Conservation (phyloP, 2,329 filamentous ascomycete species). For the Aquanectria penicillioides region DNA sequence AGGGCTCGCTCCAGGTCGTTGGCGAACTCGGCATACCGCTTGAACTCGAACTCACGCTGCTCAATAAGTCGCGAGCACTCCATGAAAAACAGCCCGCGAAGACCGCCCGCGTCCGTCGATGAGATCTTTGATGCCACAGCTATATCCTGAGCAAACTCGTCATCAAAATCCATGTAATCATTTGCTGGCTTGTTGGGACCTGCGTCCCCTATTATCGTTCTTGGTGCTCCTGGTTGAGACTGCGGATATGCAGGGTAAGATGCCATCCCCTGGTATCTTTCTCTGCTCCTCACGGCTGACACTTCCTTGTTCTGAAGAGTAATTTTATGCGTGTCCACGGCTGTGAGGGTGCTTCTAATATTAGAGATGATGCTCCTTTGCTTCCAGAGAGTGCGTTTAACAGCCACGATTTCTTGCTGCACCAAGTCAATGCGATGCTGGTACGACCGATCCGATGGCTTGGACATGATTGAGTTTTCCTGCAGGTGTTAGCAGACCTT, state of each 20-base stretch:
- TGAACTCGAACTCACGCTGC: conserved; percentile 48
- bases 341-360: conserved; percentile 37
- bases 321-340: conserved; percentile 26
- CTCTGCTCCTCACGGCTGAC: conserved; percentile 6
- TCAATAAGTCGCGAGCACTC: conserved; percentile 53
- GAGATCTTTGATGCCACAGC: conserved; percentile 47
- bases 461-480: conserved; percentile 53
- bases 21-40: conserved; percentile 43
- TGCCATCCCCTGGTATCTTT: conserved; percentile 6
- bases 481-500: conserved; percentile 34
- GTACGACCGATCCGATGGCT: conserved; percentile 52
- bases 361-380: conserved; percentile 45
- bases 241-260: too few species aligned
- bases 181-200: conserved; percentile 10
- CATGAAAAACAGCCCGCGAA: conserved; percentile 50
- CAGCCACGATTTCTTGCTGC: conserved; percentile 52
- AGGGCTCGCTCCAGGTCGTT: conserved; percentile 44
- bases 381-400: conserved; percentile 47
- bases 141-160: conserved; percentile 40
- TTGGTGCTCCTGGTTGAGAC: background rate
- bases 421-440: conserved; percentile 54
- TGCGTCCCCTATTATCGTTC: conserved; percentile 8
- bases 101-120: conserved; percentile 49
- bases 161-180: conserved; percentile 36
- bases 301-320: conserved; percentile 26